Evolutionary conservation across 306 rosid species (phyloP), one percentile per base, ranked within the genome.

Genomic region (Prunus davidiana): DNA sequence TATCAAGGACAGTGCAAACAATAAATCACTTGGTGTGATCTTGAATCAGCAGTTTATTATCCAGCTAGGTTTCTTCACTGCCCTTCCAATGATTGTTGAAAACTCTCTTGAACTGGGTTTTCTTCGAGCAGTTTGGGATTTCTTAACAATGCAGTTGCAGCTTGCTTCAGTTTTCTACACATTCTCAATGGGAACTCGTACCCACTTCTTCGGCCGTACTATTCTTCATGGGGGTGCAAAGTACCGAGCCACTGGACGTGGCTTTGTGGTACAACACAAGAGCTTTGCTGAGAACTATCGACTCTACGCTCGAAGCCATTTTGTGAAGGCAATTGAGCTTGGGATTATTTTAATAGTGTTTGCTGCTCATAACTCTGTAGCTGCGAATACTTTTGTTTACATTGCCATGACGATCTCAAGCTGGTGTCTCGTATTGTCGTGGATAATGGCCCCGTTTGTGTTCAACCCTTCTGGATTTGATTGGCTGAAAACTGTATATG

Each of bases 401-500:
- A 87, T 94, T 73, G 82, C 71, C 71, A 66, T 94, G 89, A 81
- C 86, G 8, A 78, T 94, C 83, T 82, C 98, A 56, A 84, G 86
- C 84, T 94, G 98, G 98, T 94, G 87, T 77, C 97, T 94, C n/a
- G 94, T 94, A 34, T 81, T 90, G 67, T 90, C 98, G 6, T 94
- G 98, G 98, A 87, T 94, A 58, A 82, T 94, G 96, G 85, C 96
- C 25, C 98, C 98, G 28, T 94, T 94, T 74, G 86, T 91, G 57
- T 94, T 94, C 70, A 94, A 94, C 77, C 97, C 98, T 65, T 91
- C 97, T 28, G 98, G 98, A 63, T 90, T 94, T 77, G 98, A 94
- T 86, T 94, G 98, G 97, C 90, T 94, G 87, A 94, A 94, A 72
- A 90, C 97, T n/a, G 98, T 94, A 4, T 91, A 94, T 41, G 98